Conservation (phyloP, 139 green algal species). For the Chlorella sorokiniana region DNA sequence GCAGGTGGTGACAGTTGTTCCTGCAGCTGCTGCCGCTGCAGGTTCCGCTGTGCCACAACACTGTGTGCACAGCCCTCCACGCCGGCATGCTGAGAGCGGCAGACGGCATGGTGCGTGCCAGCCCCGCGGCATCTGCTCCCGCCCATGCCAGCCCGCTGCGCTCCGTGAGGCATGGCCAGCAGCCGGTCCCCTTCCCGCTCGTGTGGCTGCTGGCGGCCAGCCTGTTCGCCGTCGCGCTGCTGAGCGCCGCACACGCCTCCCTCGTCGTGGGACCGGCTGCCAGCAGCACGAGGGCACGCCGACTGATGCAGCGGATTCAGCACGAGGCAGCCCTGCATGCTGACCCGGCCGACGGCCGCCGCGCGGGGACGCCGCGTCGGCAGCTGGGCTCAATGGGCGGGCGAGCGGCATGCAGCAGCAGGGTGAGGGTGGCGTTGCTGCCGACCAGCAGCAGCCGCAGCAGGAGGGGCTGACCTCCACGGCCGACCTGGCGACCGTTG, state of each 20-base stretch:
- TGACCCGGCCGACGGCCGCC: too few species aligned
- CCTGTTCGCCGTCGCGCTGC: not conserved
- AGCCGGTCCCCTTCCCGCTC: not conserved
- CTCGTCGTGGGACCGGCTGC: not conserved
- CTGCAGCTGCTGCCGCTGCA: not conserved
- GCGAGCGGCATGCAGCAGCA: not conserved
- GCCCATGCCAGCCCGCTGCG: not conserved
- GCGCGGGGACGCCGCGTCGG: too few species aligned
- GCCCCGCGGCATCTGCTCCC: not conserved
- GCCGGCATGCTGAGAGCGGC: too few species aligned
- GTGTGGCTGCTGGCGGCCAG: not conserved
- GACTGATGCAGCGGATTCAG: not conserved
- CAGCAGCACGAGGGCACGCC: not conserved
- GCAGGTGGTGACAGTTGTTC: too few species aligned
- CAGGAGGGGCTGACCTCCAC: not conserved
- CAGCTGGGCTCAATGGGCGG: too few species aligned
- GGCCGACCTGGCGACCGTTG: slow-evolving; percentile 10
- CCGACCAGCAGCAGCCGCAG: not conserved
- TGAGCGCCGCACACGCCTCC: not conserved
- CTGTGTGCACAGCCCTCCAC: too few species aligned
- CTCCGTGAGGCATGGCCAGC: not conserved
- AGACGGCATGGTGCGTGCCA: not conserved
- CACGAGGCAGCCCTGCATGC: too few species aligned
- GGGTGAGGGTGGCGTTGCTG: not conserved
- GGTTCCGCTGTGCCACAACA: too few species aligned